Evolutionary conservation across 2,329 filamentous ascomycete species (phyloP).

Genomic region (Phialophora chinensis): DNA sequence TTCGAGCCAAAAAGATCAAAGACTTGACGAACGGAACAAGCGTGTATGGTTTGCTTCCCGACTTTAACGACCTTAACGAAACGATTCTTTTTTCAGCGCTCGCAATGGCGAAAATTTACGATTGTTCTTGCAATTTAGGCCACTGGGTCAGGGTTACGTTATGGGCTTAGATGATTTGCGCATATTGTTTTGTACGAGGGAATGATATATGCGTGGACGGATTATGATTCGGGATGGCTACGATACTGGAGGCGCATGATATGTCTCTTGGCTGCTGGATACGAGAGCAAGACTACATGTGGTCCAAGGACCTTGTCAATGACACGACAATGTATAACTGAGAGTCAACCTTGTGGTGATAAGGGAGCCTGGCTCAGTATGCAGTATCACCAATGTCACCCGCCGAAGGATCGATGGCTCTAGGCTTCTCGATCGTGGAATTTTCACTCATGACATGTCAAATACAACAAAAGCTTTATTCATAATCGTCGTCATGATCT

Average conservation of each 20-base stretch:
- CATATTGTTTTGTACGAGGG: slow-evolving; percentile 35
- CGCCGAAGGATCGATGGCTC: slow-evolving; percentile 25
- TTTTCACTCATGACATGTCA: slow-evolving; percentile 34
- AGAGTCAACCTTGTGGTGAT: slow-evolving; percentile 9
- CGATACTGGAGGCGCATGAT: slow-evolving; percentile 23
- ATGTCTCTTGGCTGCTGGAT: slow-evolving; percentile 30
- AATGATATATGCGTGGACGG: slow-evolving; percentile 38
- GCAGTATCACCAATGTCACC: slow-evolving; percentile 13
- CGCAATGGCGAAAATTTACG: slow-evolving; percentile 31
- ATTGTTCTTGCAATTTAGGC: slow-evolving; percentile 24
- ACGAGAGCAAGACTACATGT: slow-evolving; percentile 32
- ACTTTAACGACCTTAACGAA: slow-evolving; percentile 38
- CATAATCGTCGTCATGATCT: slow-evolving; percentile 16
- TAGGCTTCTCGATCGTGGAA: slow-evolving; percentile 27
- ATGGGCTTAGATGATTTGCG: slow-evolving; percentile 32
- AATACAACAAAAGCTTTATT: slow-evolving; percentile 38
- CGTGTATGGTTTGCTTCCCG: slow-evolving; percentile 35
- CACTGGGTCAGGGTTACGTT: slow-evolving; percentile 14
- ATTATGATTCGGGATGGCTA: slow-evolving; percentile 36
- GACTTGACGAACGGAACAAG: slow-evolving; percentile 38
- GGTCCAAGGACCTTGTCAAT: slow-evolving; percentile 16
- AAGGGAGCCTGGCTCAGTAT: neutral
- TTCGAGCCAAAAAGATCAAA: slow-evolving; percentile 37
- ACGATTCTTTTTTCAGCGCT: slow-evolving; percentile 39
- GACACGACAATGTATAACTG: slow-evolving; percentile 14